phyloP scores from a whole-genome alignment of 805 yeast genomes.

The Cephaloascus albidus region DNA sequence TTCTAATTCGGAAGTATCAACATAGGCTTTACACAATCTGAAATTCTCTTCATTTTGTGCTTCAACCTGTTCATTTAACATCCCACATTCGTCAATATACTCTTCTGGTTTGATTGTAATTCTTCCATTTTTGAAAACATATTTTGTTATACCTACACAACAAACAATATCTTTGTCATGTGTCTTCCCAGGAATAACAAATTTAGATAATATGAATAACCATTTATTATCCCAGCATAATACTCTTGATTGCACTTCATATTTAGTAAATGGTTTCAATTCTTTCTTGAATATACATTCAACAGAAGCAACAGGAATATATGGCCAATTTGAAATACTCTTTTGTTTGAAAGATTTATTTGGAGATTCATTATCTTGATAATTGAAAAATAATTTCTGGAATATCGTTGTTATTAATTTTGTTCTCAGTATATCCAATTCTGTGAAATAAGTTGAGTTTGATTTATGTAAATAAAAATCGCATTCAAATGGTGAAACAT shows the following conservation, averaged over 20 bases:
- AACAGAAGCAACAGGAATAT: constrained; percentile 71
- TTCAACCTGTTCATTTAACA: constrained; percentile 43
- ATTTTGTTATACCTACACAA: constrained; percentile 63
- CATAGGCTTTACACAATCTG: constrained; percentile 24
- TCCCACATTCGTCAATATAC: constrained; percentile 46
- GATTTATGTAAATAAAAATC: constrained; percentile 85
- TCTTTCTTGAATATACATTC: constrained; percentile 62
- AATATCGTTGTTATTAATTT: constrained; percentile 49
- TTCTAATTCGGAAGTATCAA: constrained; percentile 25
- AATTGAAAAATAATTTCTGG: constrained; percentile 42
- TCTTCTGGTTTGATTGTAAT: constrained; percentile 63
- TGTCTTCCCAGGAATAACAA: constrained; percentile 31
- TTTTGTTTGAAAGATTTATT: constrained; percentile 19
- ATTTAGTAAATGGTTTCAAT: constrained; percentile 56
- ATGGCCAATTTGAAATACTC: constrained; percentile 35
- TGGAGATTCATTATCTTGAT: constrained; percentile 24
- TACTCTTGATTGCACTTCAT: constrained; percentile 46
- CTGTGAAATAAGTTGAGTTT: constrained; percentile 77
- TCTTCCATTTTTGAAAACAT: constrained; percentile 74
- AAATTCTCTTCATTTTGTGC: constrained; percentile 28
- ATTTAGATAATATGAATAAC: constrained; percentile 63
- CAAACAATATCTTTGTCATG: constrained; percentile 22
- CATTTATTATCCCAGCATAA: constrained; percentile 85
- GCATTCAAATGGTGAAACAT: constrained; percentile 70
- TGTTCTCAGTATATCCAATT: constrained; percentile 72